Percentiles rank a stretch among this genome's conserved stretches.
Evolutionary conservation across 2,329 filamentous ascomycete species (phyloP).

Genomic region (Monosporascus sp.): DNA sequence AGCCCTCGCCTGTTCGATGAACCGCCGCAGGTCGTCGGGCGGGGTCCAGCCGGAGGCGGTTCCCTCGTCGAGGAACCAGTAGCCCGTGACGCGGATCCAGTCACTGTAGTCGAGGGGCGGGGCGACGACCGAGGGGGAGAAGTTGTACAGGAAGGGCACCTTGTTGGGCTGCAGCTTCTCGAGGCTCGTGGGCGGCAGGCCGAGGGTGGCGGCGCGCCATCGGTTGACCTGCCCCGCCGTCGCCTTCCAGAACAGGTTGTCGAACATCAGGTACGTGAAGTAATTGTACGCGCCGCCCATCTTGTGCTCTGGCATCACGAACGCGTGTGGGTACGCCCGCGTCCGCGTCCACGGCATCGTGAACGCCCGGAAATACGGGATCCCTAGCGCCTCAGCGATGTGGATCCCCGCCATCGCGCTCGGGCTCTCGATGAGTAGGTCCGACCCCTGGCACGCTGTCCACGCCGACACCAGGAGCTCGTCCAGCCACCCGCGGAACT

Average conservation of each 20-base stretch:
- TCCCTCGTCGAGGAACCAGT: constrained; percentile 91
- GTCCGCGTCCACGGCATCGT: constrained; percentile 99
- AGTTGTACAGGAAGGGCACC: constrained; percentile 98
- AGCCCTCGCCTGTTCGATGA: constrained; percentile 74
- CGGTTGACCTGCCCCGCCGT: constrained; percentile 87
- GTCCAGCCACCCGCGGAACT: constrained; percentile 94
- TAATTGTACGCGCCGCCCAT: constrained; percentile 95
- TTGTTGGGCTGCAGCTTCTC: constrained; percentile 95
- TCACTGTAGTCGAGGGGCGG: constrained; percentile 93
- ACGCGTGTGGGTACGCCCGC: constrained; percentile 91
- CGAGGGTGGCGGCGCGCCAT: constrained; percentile 80
- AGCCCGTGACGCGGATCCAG: constrained; percentile 95
- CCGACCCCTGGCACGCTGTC: constrained; percentile 76
- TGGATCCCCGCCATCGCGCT: constrained; percentile 98
- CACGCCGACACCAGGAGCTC: constrained; percentile 78
- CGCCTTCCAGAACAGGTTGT: constrained; percentile 93
- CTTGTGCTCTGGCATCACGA: constrained; percentile 86
- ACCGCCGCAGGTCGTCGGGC: constrained; percentile 67
- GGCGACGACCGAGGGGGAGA: constrained; percentile 87
- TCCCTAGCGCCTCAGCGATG: constrained; percentile 85
- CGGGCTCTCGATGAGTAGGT: constrained; percentile 90
- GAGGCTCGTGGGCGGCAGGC: constrained; percentile 72
- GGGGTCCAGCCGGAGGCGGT: constrained; percentile 62
- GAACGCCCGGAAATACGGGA: constrained; percentile 96
- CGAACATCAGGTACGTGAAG: constrained; percentile 92